phyloP scores from a whole-genome alignment of 257 asterid genomes.

The Lycium ferocissimum region DNA sequence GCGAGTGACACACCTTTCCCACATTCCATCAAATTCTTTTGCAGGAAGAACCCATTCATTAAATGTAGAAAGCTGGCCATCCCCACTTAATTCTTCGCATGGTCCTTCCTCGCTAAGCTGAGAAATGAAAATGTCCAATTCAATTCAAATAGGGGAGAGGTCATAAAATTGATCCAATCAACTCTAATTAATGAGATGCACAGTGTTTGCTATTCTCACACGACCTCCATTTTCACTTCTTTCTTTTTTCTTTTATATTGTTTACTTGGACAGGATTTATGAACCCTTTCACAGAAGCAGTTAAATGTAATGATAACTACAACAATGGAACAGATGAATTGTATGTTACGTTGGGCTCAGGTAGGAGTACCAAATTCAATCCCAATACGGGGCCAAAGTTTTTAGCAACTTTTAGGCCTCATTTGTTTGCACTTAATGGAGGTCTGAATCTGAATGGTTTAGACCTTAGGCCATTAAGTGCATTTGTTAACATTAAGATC shows the following conservation, averaged over 20 bases:
- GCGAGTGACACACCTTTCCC: conserved; percentile 82
- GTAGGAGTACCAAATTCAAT: conserved; percentile 12
- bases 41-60: conserved; percentile 99
- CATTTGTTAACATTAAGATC: too few species aligned
- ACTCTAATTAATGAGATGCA: background rate
- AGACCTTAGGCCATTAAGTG: too few species aligned
- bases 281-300: conserved; percentile 15
- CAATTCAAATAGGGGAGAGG: background rate
- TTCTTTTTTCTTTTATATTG: background rate
- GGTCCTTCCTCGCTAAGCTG: conserved; percentile 99
- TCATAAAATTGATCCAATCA: conserved; percentile 20
- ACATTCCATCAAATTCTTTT: conserved; percentile 96
- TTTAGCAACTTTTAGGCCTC: background rate
- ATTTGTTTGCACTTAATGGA: too few species aligned
- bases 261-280: conserved; percentile 16
- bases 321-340: background rate
- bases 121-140: conserved; percentile 32
- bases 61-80: conserved; percentile 90
- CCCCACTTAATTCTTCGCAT: conserved; percentile 83
- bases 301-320: background rate
- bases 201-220: conserved; percentile 8
- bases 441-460: too few species aligned
- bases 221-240: background rate
- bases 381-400: background rate
- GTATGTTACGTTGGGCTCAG: background rate